Evolutionary conservation across 345 rosid species (phyloP).

Genomic region (Kandelia obovata): DNA sequence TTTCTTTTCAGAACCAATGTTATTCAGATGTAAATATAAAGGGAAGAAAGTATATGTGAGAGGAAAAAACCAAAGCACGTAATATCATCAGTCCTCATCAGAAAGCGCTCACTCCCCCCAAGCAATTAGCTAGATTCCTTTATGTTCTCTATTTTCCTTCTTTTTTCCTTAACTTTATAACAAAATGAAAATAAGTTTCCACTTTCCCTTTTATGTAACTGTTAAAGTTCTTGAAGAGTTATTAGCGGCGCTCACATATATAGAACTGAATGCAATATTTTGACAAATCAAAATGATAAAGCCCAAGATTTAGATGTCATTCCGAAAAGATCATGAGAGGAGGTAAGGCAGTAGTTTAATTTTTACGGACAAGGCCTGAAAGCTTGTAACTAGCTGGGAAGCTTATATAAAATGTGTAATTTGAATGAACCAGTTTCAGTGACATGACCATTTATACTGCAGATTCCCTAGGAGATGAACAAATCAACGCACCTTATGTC

Average conservation of each 20-base stretch:
- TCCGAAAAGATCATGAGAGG: conserved; percentile 3
- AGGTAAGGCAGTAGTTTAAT: conserved; percentile 12
- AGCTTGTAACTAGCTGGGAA: conserved; percentile 5
- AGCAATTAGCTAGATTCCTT: background rate
- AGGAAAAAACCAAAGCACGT: background rate
- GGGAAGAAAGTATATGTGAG: background rate
- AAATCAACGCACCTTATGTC: background rate
- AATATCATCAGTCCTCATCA: conserved; percentile 5
- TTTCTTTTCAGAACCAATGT: conserved; percentile 18
- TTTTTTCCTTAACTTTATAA: background rate
- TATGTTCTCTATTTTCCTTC: background rate
- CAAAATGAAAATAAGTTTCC: background rate
- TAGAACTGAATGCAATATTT: background rate
- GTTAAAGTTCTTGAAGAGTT: no score
- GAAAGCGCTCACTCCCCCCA: conserved; percentile 1
- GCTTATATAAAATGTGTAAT: background rate
- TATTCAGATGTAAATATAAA: background rate
- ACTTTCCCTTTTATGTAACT: background rate
- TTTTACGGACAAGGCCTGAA: conserved; percentile 17
- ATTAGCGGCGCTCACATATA: background rate
- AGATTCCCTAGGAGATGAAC: background rate
- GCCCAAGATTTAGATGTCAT: conserved; percentile 19
- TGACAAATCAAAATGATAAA: conserved; percentile 2
- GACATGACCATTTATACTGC: background rate
- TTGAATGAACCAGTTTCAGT: background rate